phyloP scores from a whole-genome alignment of 768 basidiomycete genomes.

The Mycena maculata region DNA sequence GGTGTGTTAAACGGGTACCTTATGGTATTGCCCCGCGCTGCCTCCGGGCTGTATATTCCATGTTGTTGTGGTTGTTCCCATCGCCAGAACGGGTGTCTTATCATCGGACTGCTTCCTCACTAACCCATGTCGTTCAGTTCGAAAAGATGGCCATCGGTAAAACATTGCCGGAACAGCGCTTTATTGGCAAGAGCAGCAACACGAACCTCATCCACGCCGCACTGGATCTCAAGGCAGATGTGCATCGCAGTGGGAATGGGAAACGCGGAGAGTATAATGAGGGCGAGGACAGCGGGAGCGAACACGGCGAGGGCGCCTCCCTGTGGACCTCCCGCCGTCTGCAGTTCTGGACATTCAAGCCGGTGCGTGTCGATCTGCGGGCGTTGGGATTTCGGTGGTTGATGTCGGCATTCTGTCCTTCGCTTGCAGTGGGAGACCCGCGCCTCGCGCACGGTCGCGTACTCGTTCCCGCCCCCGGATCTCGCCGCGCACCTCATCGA shows the following conservation, averaged over 20 bases:
- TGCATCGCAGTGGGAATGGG: constrained; percentile 31
- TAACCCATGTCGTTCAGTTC: not conserved
- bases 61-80: too few relatives aligned
- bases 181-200: constrained; percentile 11
- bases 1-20: too few relatives aligned
- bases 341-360: constrained; percentile 3
- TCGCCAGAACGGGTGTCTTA: not conserved
- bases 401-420: too few relatives aligned
- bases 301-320: not conserved
- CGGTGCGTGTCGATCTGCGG: too few relatives aligned
- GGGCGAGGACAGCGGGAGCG: not conserved
- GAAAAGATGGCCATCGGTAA: not conserved
- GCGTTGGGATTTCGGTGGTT: too few relatives aligned
- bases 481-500: constrained; percentile 66
- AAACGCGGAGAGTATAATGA: not conserved
- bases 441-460: constrained; percentile 30
- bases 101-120: not conserved
- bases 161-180: not conserved
- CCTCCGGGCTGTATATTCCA: too few relatives aligned
- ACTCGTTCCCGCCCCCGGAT: constrained; percentile 62
- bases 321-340: not conserved
- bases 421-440: constrained; percentile 27
- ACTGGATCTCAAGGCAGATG: constrained; percentile 9
- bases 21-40: too few relatives aligned
- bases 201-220: constrained; percentile 1